Percentiles rank a stretch among this genome's conserved stretches.
These are phyloP conservation scores for Trichomonas tenax DNA, from an alignment of 208 protist genomes.

Conservation along the genomic window DNA sequence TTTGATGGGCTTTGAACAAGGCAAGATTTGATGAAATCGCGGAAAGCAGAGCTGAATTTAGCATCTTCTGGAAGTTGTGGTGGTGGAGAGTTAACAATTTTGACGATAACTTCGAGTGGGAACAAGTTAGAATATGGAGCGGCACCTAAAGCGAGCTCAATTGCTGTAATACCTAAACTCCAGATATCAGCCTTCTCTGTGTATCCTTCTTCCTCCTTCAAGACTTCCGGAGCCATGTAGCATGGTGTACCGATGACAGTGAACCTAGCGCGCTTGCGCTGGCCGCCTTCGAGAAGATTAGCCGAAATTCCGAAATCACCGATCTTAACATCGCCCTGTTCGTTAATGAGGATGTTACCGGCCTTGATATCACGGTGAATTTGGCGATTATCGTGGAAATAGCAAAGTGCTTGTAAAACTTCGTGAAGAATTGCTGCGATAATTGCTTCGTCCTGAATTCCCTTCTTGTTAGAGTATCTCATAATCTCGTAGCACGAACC, in stretches of 20 bases:
- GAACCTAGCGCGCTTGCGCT: conserved; percentile 25
- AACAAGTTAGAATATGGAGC: conserved; percentile 38
- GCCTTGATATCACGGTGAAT: conserved; percentile 40
- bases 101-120: conserved; percentile 36
- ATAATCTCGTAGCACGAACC: neutral
- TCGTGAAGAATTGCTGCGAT: conserved; percentile 35
- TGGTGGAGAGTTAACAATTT: neutral
- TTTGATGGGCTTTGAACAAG: neutral
- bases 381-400: conserved; percentile 36
- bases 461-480: neutral
- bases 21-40: neutral
- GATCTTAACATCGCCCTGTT: conserved; percentile 36
- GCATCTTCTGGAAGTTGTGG: neutral
- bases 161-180: conserved; percentile 48
- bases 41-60: neutral
- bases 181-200: conserved; percentile 48
- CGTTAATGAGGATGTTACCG: conserved; percentile 37
- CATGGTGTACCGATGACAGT: conserved; percentile 47
- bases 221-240: conserved; percentile 48
- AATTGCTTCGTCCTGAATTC: neutral
- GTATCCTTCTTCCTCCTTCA: conserved; percentile 33
- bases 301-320: conserved; percentile 42
- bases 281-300: conserved; percentile 20
- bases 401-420: conserved; percentile 28
- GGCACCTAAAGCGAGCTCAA: conserved; percentile 39